Evolutionary conservation across 345 rosid species (phyloP).

Genomic region (Eucalyptus albens): DNA sequence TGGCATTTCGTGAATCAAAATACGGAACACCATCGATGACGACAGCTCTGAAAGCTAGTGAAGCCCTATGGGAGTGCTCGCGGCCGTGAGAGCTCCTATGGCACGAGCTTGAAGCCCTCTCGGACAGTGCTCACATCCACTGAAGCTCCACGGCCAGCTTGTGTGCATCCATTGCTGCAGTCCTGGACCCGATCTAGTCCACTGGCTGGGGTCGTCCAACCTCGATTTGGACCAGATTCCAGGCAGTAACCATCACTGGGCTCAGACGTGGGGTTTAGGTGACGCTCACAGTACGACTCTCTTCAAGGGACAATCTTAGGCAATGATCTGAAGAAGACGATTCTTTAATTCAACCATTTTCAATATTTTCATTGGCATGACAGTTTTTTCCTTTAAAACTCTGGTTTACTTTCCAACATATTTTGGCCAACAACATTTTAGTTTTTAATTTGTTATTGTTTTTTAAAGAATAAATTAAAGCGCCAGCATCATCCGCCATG

Average conservation of each 20-base stretch:
- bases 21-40: neutral
- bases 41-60: too few species aligned
- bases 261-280: neutral
- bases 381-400: neutral
- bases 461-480: neutral
- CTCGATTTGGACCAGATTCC: neutral
- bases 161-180: neutral
- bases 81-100: too few species aligned
- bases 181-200: neutral
- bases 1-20: neutral
- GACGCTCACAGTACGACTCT: neutral
- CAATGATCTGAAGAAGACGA: neutral
- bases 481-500: neutral
- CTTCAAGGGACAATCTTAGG: neutral
- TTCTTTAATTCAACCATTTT: neutral
- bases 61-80: too few species aligned
- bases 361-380: neutral
- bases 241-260: neutral
- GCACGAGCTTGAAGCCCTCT: neutral
- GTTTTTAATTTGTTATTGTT: too few species aligned
- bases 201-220: neutral
- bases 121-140: neutral
- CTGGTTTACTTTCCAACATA: neutral
- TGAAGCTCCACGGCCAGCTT: neutral
- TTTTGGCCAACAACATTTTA: neutral